Evolutionary conservation across 1,284 basidiomycete genomes (phyloP), one percentile per base, ranked within the genome.

Genomic region (Vanrija sp.): DNA sequence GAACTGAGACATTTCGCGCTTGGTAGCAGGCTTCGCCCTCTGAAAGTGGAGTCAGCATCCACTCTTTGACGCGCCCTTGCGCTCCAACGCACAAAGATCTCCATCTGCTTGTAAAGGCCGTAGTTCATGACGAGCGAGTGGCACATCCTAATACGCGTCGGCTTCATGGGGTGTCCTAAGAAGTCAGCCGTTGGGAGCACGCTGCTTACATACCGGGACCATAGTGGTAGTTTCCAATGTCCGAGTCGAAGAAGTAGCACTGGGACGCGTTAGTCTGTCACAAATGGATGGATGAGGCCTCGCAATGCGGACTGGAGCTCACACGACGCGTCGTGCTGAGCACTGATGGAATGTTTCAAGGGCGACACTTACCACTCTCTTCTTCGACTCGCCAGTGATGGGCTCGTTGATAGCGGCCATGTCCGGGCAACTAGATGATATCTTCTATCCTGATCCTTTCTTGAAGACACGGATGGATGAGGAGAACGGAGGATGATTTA

Each of bases 51-150:
- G 38, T n/a, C 18, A 45, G 16, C 10, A 45, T 25, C 7, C 21
- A n/a, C n/a, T 12, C 6, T 25, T 19, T 16, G 40, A 9, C 18
- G 25, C 16, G 45, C 19, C 25, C 21, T 23, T 23, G 21, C 21
- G 40, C 9, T 48, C 38, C n/a, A 18, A 82, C 91, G 66, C 71
- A 94, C 91, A 67, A 94, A 94, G 62, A 96, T 95, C 77, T 95
- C 91, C 91, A 95, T 95, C 77, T 91, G 91, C 79, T 93, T 93
- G 80, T 95, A 95, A 16, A 95, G 78, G 23, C 94, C 94, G 73
- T 98, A 98, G 80, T 98, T 98, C 96, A 98, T 98, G 54, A 98
- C 95, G 40, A 99, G 83, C 9, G 93, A 95, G 78, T 99, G 96
- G 72, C 94, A 97, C 96, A 99, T 98, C 65, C 95, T 88, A 80